phyloP scores from a whole-genome alignment of 306 rosid species.

The Quercus aquifolioides region DNA sequence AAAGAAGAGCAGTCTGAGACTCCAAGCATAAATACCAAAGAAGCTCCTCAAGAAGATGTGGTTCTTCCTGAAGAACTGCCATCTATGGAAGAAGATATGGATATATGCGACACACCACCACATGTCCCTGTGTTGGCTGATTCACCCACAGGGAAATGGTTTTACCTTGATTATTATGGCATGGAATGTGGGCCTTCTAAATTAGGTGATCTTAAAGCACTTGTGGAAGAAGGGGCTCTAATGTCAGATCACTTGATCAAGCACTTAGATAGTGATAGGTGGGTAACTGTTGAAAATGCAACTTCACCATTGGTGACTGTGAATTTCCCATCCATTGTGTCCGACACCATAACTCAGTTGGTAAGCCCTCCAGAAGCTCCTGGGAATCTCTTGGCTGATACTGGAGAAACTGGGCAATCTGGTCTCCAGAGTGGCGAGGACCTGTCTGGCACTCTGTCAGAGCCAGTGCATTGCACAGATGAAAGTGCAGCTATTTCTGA shows the following conservation, averaged over 20 bases:
- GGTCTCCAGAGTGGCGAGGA: conserved; percentile 40
- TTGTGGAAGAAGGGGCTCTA: conserved; percentile 82
- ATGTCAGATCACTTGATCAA: conserved; percentile 90
- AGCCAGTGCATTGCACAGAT: conserved; percentile 29
- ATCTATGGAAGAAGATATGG: conserved; percentile 99
- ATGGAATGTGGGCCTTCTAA: conserved; percentile 82
- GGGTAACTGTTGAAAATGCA: conserved; percentile 96
- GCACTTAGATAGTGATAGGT: conserved; percentile 87
- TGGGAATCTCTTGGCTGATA: conserved; percentile 78
- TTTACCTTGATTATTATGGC: conserved; percentile 83
- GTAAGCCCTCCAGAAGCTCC: conserved; percentile 98
- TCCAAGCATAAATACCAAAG: conserved; percentile 49
- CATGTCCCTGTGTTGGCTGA: conserved; percentile 71
- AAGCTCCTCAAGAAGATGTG: conserved; percentile 38
- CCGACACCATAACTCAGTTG: conserved; percentile 72
- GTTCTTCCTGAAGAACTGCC: conserved; percentile 70
- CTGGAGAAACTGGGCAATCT: conserved; percentile 49
- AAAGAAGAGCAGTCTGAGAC: conserved; percentile 57
- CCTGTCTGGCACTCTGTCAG: conserved; percentile 14
- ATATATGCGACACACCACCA: conserved; percentile 97
- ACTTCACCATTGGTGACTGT: conserved; percentile 67
- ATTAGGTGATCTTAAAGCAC: conserved; percentile 69
- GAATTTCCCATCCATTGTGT: conserved; percentile 62
- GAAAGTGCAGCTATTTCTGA: conserved; percentile 37
- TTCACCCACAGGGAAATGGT: conserved; percentile 81